Conservation (phyloP, 345 rosid species). For the Dovyalis caffra region DNA sequence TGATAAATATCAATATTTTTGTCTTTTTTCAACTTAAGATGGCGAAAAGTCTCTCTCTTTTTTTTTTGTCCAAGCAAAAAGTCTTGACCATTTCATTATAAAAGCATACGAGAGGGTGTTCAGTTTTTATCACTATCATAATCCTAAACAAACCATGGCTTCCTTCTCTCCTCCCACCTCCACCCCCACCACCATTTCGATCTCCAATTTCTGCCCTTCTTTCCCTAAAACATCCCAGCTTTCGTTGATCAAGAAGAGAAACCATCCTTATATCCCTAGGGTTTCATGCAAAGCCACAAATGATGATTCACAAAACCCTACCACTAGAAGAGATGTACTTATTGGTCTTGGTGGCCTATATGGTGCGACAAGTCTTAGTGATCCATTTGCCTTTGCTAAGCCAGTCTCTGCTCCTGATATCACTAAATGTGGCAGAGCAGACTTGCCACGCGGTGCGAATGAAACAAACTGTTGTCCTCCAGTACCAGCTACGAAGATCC, state of each 20-base stretch:
- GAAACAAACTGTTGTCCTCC: conserved; percentile 59
- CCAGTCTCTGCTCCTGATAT: too few species aligned
- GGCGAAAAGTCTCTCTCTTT: too few species aligned
- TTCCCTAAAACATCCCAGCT: conserved; percentile 27
- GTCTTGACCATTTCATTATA: too few species aligned
- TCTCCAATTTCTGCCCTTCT: conserved; percentile 11
- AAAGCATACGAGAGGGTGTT: too few species aligned
- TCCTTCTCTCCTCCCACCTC: too few species aligned
- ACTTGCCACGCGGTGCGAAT: conserved; percentile 37
- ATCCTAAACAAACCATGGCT: too few species aligned
- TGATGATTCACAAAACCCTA: conserved; percentile 18
- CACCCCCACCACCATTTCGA: not conserved
- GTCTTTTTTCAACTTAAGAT: too few species aligned
- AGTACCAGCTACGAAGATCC: conserved; percentile 23
- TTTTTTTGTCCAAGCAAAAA: too few species aligned
- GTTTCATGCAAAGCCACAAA: conserved; percentile 33
- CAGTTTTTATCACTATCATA: too few species aligned
- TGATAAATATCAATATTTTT: too few species aligned
- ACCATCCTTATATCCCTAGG: not conserved
- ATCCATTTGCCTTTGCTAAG: too few species aligned
- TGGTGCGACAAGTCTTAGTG: too few species aligned
- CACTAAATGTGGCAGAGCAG: conserved; percentile 45
- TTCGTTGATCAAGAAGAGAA: conserved; percentile 10
- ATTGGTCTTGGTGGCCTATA: conserved; percentile 56
- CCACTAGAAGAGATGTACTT: conserved; percentile 46